Base-by-base conservation (phyloP, 176 grass and related monocot species). In the Elymus sibiricus region DNA sequence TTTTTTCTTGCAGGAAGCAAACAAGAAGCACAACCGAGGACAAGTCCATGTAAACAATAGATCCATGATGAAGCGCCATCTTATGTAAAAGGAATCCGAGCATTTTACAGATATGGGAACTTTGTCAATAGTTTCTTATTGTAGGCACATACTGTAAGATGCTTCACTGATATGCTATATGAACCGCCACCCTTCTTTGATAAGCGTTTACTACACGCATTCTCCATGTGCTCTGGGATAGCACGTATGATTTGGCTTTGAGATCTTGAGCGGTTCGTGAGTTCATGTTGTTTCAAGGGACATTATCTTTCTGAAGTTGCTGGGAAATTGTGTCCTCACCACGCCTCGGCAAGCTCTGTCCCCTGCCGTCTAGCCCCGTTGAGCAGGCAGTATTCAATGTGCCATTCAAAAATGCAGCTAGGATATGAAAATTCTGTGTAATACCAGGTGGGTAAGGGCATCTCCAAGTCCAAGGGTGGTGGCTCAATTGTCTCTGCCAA, bases 51-150 rank as follows among this genome's bases (percentile, higher is more conserved):
- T 76, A 87, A 60, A 91, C 76, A 68, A 68, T 62, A 75, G 43
- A 79, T 60, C 38, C 76, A 80, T 62, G 70, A 60, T 62, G 68
- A 8, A 69, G 44, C 60, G 49, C 22, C 39, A 77, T 70, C 69
- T 14, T 82, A 82, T 90, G 77, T 47, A 78, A 70, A 79, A 61
- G 47, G 55, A 40, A 51, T n/a, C 38, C 19, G 62, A 38, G 16
- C 49, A 82, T 82, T 82, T 86, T 82, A 82, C 72, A 84, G 44
- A 75, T 87, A 51, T 75, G 85, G 59, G 44, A 76, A 53, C 76
- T 79, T 42, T 73, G 56, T 86, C 55, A 26, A 87, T 87, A 78
- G 64, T 40, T 40, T 79, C 44, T 74, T 83, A 78, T 65, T 78
- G 79, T 83, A 56, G 74, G 73, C 25, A 65, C 74, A 56, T 46